Percentiles rank a stretch among this genome's conserved stretches.
Evolutionary conservation across 495 filamentous ascomycete genomes (phyloP).

Genomic region (Poronia punctata): DNA sequence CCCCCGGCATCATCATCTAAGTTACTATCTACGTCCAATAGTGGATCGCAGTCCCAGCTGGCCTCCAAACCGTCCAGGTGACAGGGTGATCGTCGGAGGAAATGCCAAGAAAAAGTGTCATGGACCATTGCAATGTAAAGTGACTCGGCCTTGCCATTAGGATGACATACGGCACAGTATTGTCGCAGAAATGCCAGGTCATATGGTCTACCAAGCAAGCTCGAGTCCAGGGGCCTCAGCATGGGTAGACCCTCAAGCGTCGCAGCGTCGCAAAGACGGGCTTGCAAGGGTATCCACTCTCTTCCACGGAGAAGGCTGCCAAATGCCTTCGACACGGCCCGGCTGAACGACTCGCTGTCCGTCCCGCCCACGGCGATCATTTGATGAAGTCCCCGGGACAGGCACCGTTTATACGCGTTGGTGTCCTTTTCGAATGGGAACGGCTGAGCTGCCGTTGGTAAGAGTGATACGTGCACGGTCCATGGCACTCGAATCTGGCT

Average conservation of each 20-base stretch:
- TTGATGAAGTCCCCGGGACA: slow-evolving; percentile 49
- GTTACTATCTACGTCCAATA: slow-evolving; percentile 36
- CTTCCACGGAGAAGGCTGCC: slow-evolving; percentile 39
- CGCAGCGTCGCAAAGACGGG: slow-evolving; percentile 48
- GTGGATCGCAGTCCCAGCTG: slow-evolving; percentile 41
- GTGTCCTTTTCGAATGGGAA: slow-evolving; percentile 56
- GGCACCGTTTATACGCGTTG: slow-evolving; percentile 49
- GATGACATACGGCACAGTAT: slow-evolving; percentile 44
- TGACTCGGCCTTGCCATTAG: slow-evolving; percentile 45
- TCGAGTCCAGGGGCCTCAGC: slow-evolving; percentile 41
- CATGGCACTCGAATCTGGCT: slow-evolving; percentile 30
- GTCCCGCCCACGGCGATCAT: slow-evolving; percentile 43
- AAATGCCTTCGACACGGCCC: slow-evolving; percentile 42
- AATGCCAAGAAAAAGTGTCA: slow-evolving; percentile 42
- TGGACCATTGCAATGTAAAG: slow-evolving; percentile 48
- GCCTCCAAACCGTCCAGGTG: slow-evolving; percentile 44
- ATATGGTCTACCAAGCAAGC: slow-evolving; percentile 30
- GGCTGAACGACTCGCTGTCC: slow-evolving; percentile 39
- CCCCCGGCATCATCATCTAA: slow-evolving; percentile 29
- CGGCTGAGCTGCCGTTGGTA: slow-evolving; percentile 42
- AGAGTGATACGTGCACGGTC: slow-evolving; percentile 51
- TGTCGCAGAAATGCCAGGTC: slow-evolving; percentile 41
- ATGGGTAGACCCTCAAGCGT: slow-evolving; percentile 48
- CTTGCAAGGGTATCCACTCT: slow-evolving; percentile 48
- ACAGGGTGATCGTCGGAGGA: slow-evolving; percentile 34